Evolutionary conservation across 106 monocot species (phyloP), one percentile per base, ranked within the genome.

Genomic region (Dendrobium huoshanense): DNA sequence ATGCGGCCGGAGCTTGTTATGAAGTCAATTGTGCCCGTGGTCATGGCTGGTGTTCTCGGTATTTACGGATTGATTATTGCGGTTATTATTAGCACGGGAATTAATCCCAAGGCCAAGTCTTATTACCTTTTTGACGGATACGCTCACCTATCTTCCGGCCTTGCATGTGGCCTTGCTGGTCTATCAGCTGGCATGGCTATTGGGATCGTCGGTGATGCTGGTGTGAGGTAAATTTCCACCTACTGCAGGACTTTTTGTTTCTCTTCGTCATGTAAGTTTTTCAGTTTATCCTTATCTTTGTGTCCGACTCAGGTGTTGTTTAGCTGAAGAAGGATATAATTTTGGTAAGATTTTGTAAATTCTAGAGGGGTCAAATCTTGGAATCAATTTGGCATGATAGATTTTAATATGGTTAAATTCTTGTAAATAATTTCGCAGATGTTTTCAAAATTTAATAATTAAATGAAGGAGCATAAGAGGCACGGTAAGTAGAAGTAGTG

Each of bases 1-100:
- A 88, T 88, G 85, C 79, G 88, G 75, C 88, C 88, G 77, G 88
- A 88, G 85, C 85, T 88, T 18, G 88, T 88, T 72, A 88, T 88
- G 88, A 88, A 88, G 83, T 88, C 88, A 43, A 88, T 88, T 61
- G 80, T 80, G 51, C 80, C 80, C 8, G 80, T 80, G 24, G 80
- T 80, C 54, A 80, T 80, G 80, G 80, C 88, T 56, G 88, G 88
- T 81, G 88, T 88, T 64, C 88, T 88, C 9, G 88, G 88, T 16
- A 88, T 88, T 68, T 88, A 88, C 77, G 88, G 88, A 4, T 72
- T 88, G 77, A 88, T 88, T 25, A 83, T 83, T 20, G 83, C 83
- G 10, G 83, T 83, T 2, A 83, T 83, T 55, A 83, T 83, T 31
- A 83, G 83, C 73, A 83, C 83, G n/a, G 83, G 83, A 33, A 83